Evolutionary conservation across 169 alveolate genomes (phyloP), one percentile per base, ranked within the genome.

Genomic region (Neospora caninum): DNA sequence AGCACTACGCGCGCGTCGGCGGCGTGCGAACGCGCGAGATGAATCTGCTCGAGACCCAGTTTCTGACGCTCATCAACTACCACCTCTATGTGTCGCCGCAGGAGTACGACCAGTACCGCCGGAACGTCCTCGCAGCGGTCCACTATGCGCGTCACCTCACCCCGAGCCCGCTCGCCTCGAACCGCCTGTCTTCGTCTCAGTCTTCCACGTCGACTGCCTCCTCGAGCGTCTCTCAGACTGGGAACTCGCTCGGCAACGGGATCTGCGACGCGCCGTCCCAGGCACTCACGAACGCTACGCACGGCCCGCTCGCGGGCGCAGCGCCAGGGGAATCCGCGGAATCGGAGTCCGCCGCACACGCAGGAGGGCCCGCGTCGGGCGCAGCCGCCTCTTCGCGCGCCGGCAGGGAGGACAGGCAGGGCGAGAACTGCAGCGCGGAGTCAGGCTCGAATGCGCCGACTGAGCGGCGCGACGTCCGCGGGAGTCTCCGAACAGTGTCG

Each of bases 21-120:
- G 99, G 99, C 34, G 99, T 99, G 22, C 96, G 98, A 43, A 97
- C 98, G 38, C 91, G 96, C 70, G 99, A 98, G 93, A 95, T 98
- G 54, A 98, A 98, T 91, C 92, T 95, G 67, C 96, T 99, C 36
- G 99, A 99, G 95, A 96, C 96, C 10, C 97, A 97, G 89, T 98
- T 98, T 92, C 94, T 98, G 45, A 95, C 96, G 38, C 96, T 97
- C 58, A 88, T 98, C 58, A 97, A 97, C 83, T 98, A 97, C 94
- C 96, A 97, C 53, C 97, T 98, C 49, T 98, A 92, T 88, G 99
- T 98, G 22, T 95, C 97, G 34, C 97, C 98, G 42, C 93, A 96
- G 88, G 99, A 97, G 70, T 98, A 97, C 93, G 98, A 98, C 49
- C 96, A 95, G 91, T 98, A 98, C 94, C 95, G 98, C 39, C 83